Base-by-base conservation (phyloP, 495 filamentous ascomycete species). In the Aspergillus egyptiacus region DNA sequence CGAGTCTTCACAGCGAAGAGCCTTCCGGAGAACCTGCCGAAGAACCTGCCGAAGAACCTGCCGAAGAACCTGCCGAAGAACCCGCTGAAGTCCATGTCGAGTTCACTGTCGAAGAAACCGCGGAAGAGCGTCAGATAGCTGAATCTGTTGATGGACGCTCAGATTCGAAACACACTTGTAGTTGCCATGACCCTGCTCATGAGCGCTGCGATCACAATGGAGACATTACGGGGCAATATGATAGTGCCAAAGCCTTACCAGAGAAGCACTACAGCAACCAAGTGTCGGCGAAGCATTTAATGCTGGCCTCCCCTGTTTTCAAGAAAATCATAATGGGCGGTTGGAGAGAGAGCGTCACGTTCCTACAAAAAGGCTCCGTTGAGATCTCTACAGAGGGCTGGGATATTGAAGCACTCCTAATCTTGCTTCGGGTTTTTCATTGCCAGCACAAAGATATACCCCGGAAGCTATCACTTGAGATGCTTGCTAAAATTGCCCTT, bases 271-370 rank as follows among this genome's bases (percentile, higher is more conserved):
- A 48, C 27, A 35, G 53, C 27, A 59, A 69, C 39, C 73, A 69
- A 35, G 73, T 78, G 7, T 81, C 77, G 9, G 78, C 77, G 1
- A 73, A 70, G 25, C 75, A 80, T 55, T 57, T 84, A 17, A 64
- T 57, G 1, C 54, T 79, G 18, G 68, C 71, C 2, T 82, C 76
- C 1, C 54, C 69, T 6, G 53, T 70, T n/a, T 80, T 82, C 57
- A 65, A 65, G 34, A 58, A 58, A 36, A 58, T 62, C 14, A 55
- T 69, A 4, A 61, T 50, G 20, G 56, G 57, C 1, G 32, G 50
- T 11, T 74, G 67, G 65, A 66, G 56, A 44, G 70, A 74, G 59
- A 57, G 48, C 28, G 31, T 44, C 13, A 49, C 44, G 15, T 61
- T 52, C 4, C 56, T 63, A 8, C 42, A 68, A 13, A 67, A 76